Evolutionary conservation across 805 yeast genomes (phyloP), one percentile per base, ranked within the genome.

Genomic region (Torulaspora franciscae): DNA sequence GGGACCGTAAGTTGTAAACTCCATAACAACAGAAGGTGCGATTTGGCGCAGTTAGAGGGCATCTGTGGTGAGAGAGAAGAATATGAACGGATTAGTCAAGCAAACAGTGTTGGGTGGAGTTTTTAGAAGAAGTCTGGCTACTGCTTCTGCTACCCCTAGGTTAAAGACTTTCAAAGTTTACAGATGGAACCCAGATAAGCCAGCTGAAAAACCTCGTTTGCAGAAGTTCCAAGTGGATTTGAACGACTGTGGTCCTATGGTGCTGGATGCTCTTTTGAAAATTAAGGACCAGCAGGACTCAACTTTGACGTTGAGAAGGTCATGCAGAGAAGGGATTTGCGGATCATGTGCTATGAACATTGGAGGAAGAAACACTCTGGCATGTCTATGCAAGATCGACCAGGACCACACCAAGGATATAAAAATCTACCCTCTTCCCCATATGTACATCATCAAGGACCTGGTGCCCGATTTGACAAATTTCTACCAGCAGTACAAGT

Each of bases 341-440:
- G 99, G 99, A 45, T 91, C 98, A 6, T 93, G 99, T 75, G 99
- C 99, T 57, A 93, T 93, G 99, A 93, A 93, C 76, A 93, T 93
- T 68, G 95, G 95, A 54, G 99, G 99, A 57, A 78, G 85, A 68
- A 93, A 93, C 78, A 93, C 99, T 26, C 77, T 93, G 58, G 99
- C 99, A 29, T 93, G 99, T 73, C 73, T 93, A 57, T 89, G 97
- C 75, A 83, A 87, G 69, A 89, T 93, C 62, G 96, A 93, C 67
- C 78, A 80, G 58, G 85, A 90, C 68, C 70, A 74, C 27, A 54
- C 79, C 49, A 85, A 84, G 69, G 85, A 82, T 51, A 72, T 81
- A 52, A 91, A 93, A 73, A 84, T 93, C 59, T 93, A 93, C 68
- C 99, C 99, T 43, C 76, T 93, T 61, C 99, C 99, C 17, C 99